Conservation (phyloP, 2,329 filamentous ascomycete species). For the Penicillium sp. region DNA sequence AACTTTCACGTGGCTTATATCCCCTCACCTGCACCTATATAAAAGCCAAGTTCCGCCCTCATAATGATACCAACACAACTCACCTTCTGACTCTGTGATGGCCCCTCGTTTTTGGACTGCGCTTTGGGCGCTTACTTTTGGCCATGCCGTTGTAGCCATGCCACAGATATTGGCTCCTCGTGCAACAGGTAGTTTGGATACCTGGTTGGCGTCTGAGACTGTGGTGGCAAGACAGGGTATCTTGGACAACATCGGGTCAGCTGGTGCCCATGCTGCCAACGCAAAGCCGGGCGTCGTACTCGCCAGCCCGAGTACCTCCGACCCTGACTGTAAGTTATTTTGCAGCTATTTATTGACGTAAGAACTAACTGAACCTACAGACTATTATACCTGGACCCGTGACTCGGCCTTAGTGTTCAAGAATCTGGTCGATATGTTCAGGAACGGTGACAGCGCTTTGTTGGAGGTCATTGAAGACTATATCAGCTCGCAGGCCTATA, state of each 20-base stretch:
- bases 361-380: constrained; percentile 41
- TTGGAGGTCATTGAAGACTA: constrained; percentile 65
- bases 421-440: constrained; percentile 64
- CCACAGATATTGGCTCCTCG: constrained; percentile 14
- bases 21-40: not conserved
- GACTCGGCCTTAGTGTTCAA: constrained; percentile 71
- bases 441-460: constrained; percentile 57
- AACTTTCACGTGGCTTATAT: not conserved
- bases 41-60: constrained; percentile 6
- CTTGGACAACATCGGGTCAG: constrained; percentile 54
- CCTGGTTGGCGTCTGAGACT: constrained; percentile 40
- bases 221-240: constrained; percentile 51
- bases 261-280: constrained; percentile 49
- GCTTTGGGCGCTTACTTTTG: constrained; percentile 21
- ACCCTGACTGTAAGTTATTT: constrained; percentile 50
- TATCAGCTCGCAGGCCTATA: constrained; percentile 62
- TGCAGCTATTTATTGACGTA: not conserved
- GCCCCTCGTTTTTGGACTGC: constrained; percentile 19
- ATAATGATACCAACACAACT: not conserved
- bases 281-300: constrained; percentile 52
- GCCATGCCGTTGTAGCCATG: constrained; percentile 18
- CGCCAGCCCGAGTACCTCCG: constrained; percentile 53
- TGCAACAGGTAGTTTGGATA: constrained; percentile 19
- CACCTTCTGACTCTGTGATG: constrained; percentile 8
- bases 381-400: constrained; percentile 76